Percentiles rank a stretch among this genome's conserved stretches.
These are phyloP conservation scores for Collybia nuda DNA, from an alignment of 768 basidiomycete genomes.

Conservation along the genomic window DNA sequence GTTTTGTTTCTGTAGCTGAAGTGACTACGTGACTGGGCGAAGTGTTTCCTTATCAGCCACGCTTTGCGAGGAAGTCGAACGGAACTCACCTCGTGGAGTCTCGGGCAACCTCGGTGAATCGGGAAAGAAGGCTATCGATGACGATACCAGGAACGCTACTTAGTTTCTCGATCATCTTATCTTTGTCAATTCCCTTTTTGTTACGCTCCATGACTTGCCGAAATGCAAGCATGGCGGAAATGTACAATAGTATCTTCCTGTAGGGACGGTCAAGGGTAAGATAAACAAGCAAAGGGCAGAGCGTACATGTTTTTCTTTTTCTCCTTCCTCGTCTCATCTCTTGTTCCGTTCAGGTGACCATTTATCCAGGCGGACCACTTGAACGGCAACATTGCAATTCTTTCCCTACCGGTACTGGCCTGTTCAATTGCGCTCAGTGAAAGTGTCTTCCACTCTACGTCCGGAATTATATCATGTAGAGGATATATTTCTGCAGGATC, in stretches of 20 bases:
- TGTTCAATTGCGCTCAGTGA: constrained; percentile 54
- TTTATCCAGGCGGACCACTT: constrained; percentile 70
- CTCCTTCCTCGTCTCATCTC: constrained; percentile 48
- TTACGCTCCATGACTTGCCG: constrained; percentile 39
- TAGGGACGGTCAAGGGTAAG: not conserved
- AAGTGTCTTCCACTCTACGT: constrained; percentile 77
- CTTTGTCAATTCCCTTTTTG: constrained; percentile 43
- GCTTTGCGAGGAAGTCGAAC: not conserved
- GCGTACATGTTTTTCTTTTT: constrained; percentile 63
- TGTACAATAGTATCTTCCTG: constrained; percentile 79
- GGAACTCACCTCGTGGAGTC: constrained; percentile 60
- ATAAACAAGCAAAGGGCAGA: constrained; percentile 19
- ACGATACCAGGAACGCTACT: constrained; percentile 58
- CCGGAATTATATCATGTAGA: constrained; percentile 74
- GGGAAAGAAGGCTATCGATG: constrained; percentile 69
- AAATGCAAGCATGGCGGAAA: constrained; percentile 80
- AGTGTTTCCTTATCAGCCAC: no score
- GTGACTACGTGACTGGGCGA: constrained; percentile 53
- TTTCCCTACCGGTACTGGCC: constrained; percentile 46
- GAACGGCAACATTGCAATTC: constrained; percentile 59
- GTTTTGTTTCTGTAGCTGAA: constrained; percentile 63
- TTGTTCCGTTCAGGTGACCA: constrained; percentile 50
- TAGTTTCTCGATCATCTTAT: constrained; percentile 56
- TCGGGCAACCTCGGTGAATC: constrained; percentile 78
- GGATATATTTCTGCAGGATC: constrained; percentile 75